These are phyloP conservation scores for Fistulifera solaris DNA, from an alignment of 108 stramenopile species.

Conservation along the genomic window DNA sequence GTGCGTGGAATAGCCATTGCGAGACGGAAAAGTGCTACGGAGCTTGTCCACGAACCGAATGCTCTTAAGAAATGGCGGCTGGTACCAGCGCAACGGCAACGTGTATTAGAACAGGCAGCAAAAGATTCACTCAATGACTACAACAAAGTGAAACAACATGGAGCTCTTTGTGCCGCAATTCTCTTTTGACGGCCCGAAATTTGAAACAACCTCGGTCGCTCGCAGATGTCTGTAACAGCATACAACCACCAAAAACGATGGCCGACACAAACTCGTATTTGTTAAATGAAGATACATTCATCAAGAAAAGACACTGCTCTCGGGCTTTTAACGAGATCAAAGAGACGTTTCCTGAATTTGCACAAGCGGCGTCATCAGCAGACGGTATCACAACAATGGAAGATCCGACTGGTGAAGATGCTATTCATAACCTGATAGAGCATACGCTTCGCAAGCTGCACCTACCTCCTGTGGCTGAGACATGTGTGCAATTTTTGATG, in stretches of 20 bases:
- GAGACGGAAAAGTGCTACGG: neutral
- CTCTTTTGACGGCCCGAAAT: slow-evolving; percentile 33
- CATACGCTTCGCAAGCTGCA: slow-evolving; percentile 34
- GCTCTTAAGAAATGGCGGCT: neutral
- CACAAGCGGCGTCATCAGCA: neutral
- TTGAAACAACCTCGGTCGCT: slow-evolving; percentile 27
- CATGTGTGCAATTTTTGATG: slow-evolving; percentile 30
- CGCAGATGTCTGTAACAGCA: slow-evolving; percentile 32
- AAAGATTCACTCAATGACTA: slow-evolving; percentile 18
- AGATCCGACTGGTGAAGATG: neutral
- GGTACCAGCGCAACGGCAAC: neutral
- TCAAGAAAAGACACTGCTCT: slow-evolving; percentile 48
- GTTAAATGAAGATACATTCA: slow-evolving; percentile 1
- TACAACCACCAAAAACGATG: slow-evolving; percentile 9
- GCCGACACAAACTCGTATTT: neutral
- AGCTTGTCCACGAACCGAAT: neutral
- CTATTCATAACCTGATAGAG: slow-evolving; percentile 28
- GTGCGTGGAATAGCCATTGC: slow-evolving; percentile 32
- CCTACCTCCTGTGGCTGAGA: slow-evolving; percentile 42
- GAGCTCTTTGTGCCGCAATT: slow-evolving; percentile 31
- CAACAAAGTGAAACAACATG: slow-evolving; percentile 40
- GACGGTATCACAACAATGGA: neutral
- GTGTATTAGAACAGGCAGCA: slow-evolving; percentile 9
- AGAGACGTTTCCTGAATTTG: slow-evolving; percentile 36
- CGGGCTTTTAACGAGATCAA: slow-evolving; percentile 45